phyloP scores from a whole-genome alignment of 2,329 filamentous ascomycete genomes.

The Curvularia lunata region DNA sequence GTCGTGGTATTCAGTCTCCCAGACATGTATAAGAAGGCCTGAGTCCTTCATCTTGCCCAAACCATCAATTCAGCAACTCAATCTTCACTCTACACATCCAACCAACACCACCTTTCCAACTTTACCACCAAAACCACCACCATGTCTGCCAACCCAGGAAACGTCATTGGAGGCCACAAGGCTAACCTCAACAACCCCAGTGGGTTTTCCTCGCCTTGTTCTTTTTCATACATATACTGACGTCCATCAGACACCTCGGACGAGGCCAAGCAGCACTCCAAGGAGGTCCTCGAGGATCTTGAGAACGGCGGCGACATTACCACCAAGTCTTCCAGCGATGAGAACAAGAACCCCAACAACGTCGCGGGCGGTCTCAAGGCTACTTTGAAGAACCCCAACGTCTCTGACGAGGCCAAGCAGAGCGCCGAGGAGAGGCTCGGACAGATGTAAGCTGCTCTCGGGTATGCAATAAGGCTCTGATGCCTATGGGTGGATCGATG shows the following conservation, averaged over 20 bases:
- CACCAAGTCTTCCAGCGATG: constrained; percentile 8
- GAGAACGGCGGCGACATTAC: constrained; percentile 53
- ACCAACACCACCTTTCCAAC: not conserved
- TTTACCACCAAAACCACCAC: constrained; percentile 5
- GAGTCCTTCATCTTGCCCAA: not conserved
- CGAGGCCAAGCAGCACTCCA: constrained; percentile 63
- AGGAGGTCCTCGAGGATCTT: constrained; percentile 59
- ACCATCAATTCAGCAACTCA: not conserved
- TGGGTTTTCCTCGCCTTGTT: constrained; percentile 13
- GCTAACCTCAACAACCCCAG: constrained; percentile 64
- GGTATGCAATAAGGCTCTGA: not conserved
- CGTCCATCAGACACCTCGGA: constrained; percentile 55
- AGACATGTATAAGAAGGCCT: constrained; percentile 9
- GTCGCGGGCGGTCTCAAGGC: constrained; percentile 50
- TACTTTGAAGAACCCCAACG: constrained; percentile 63
- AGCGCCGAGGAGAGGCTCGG: constrained; percentile 61
- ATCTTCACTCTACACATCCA: not conserved
- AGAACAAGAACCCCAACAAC: constrained; percentile 62
- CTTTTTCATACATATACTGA: not conserved
- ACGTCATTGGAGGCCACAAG: constrained; percentile 65
- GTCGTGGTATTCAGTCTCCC: not conserved
- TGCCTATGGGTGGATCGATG: constrained; percentile 3
- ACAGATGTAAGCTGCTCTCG: constrained; percentile 24
- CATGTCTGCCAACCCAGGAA: constrained; percentile 58
- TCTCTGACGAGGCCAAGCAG: constrained; percentile 63